These are phyloP conservation scores for Omphalotus olearius DNA, from an alignment of 1,284 basidiomycete species.

Conservation along the genomic window DNA sequence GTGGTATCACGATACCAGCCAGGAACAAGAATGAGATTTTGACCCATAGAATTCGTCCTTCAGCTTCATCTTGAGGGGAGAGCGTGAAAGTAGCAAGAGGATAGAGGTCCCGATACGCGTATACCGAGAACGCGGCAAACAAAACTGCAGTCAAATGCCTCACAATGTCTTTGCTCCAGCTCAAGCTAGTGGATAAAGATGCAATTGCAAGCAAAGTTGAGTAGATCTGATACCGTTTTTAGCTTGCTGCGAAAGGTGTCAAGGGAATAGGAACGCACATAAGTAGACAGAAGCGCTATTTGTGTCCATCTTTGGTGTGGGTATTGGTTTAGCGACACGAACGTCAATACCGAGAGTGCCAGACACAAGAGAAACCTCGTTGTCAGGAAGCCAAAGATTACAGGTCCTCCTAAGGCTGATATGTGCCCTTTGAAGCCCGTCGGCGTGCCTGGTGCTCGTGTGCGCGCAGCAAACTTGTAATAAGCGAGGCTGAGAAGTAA, in stretches of 20 bases:
- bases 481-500: constrained; percentile 3
- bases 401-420: constrained; percentile 3
- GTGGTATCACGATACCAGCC: constrained; percentile 23
- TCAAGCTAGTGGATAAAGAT: background rate
- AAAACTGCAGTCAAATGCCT: constrained; percentile 17
- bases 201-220: constrained; percentile 3
- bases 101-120: constrained; percentile 51
- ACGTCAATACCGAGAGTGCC: background rate
- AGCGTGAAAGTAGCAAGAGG: constrained; percentile 40
- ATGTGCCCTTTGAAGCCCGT: background rate
- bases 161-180: constrained; percentile 11
- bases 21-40: constrained; percentile 21
- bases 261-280: background rate
- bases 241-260: background rate
- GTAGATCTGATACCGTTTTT: constrained; percentile 1
- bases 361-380: background rate
- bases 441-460: background rate
- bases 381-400: constrained; percentile 4
- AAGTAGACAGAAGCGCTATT: background rate
- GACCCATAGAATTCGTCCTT: constrained; percentile 23
- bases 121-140: constrained; percentile 23
- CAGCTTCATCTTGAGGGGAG: constrained; percentile 19
- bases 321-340: background rate
- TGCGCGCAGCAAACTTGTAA: background rate
- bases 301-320: background rate